A percentile compares a stretch with the other conserved stretches of the same genome.
Conservation (phyloP, 75 land plant species). For the Ceratopteris richardii region DNA sequence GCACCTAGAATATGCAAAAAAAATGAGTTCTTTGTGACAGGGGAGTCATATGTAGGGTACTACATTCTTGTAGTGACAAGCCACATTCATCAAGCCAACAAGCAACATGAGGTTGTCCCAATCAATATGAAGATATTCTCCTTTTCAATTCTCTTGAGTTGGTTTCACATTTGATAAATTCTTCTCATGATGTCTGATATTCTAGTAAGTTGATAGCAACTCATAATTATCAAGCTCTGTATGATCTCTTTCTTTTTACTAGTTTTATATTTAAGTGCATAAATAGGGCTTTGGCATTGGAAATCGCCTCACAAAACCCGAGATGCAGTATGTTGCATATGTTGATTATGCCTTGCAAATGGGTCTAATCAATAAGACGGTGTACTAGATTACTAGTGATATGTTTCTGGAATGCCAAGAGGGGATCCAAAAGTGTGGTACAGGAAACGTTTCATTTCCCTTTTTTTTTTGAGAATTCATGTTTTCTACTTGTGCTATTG, state of each 20-base stretch:
- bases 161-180: no score
- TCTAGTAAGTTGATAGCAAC: no score
- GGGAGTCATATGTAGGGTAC: slow-evolving; percentile 99
- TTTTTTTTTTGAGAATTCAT: neutral
- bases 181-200: no score
- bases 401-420: slow-evolving; percentile 58
- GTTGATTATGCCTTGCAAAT: slow-evolving; percentile 89
- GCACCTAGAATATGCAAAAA: slow-evolving; percentile 72
- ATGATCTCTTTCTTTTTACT: no score
- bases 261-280: neutral
- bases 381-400: slow-evolving; percentile 54
- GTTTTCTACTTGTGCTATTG: neutral
- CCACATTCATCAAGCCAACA: slow-evolving; percentile 75
- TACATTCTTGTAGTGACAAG: slow-evolving; percentile 91
- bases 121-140: slow-evolving; percentile 73
- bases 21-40: slow-evolving; percentile 91
- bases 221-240: no score
- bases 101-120: slow-evolving; percentile 71
- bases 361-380: slow-evolving; percentile 54
- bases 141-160: no score
- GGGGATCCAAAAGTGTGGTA: slow-evolving; percentile 86
- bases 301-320: slow-evolving; percentile 93
- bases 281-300: slow-evolving; percentile 99
- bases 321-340: slow-evolving; percentile 89
- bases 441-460: neutral